Conservation (phyloP, 2,329 filamentous ascomycete genomes). For the Neonectria coccinea region DNA sequence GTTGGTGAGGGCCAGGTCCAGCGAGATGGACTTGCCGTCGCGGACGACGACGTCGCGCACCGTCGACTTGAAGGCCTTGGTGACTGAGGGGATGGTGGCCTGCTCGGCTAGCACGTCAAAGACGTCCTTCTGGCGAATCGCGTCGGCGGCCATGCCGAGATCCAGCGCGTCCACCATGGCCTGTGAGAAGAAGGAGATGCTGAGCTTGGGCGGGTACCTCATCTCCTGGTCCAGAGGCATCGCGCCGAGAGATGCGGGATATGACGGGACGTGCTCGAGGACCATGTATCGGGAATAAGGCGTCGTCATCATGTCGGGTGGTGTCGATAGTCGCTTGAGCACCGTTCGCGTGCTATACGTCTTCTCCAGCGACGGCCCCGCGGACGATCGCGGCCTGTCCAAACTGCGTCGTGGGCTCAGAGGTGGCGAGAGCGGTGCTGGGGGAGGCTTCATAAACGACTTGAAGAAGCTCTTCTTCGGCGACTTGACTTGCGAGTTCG, state of each 20-base stretch:
- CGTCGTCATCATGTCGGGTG: conserved; percentile 38
- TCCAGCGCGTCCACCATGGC: conserved; percentile 61
- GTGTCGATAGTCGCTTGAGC: conserved; percentile 37
- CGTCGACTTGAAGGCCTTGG: conserved; percentile 57
- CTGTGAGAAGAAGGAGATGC: conserved; percentile 60
- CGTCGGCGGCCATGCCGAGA: conserved; percentile 50
- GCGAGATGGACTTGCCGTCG: conserved; percentile 52
- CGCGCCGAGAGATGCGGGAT: conserved; percentile 37
- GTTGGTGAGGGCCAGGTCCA: conserved; percentile 46
- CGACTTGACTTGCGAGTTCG: conserved; percentile 37
- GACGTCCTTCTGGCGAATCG: conserved; percentile 61
- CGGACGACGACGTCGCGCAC: conserved; percentile 55
- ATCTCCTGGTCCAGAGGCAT: conserved; percentile 46
- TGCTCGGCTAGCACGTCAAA: conserved; percentile 66
- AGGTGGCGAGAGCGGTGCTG: conserved; percentile 41
- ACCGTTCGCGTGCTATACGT: conserved; percentile 45
- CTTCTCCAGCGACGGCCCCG: conserved; percentile 39
- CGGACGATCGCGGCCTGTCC: conserved; percentile 42
- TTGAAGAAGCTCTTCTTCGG: conserved; percentile 51
- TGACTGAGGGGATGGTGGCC: conserved; percentile 56
- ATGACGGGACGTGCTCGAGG: conserved; percentile 45
- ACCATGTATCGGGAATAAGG: conserved; percentile 51
- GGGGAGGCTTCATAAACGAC: conserved; percentile 46
- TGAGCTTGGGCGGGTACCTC: conserved; percentile 49
- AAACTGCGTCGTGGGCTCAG: conserved; percentile 42